These are phyloP conservation scores for Gautieria morchelliformis DNA, from an alignment of 768 basidiomycete species.

Conservation along the genomic window DNA sequence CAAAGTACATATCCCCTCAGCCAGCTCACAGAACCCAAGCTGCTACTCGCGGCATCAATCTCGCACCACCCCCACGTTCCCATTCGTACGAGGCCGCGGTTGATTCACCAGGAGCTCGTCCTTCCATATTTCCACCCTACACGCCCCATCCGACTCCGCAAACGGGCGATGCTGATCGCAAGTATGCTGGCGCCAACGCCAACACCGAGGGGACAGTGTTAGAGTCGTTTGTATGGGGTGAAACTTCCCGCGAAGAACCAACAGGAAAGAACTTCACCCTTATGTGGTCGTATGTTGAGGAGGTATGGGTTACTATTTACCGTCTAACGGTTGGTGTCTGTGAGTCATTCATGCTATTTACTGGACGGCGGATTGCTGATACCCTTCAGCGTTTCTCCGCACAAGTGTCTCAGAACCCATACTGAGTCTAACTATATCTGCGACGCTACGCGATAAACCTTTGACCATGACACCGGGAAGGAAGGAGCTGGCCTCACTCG, in stretches of 20 bases:
- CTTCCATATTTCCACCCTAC: conserved; percentile 68
- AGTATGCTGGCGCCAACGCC: conserved; percentile 38
- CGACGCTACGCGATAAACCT: conserved; percentile 80
- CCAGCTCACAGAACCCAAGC: conserved; percentile 27
- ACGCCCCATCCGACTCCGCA: conserved; percentile 82
- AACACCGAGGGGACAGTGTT: conserved; percentile 70
- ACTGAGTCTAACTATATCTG: conserved; percentile 73
- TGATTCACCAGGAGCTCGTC: conserved; percentile 26
- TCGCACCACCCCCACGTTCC: conserved; percentile 46
- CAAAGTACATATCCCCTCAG: conserved; percentile 53
- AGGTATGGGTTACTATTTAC: conserved; percentile 75
- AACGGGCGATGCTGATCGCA: conserved; percentile 51
- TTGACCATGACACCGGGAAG: conserved; percentile 35
- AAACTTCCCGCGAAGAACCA: conserved; percentile 34
- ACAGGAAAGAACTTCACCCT: conserved; percentile 45
- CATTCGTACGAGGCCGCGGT: conserved; percentile 31
- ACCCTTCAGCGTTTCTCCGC: conserved; percentile 57
- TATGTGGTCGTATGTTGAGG: conserved; percentile 50
- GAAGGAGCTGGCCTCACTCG: conserved; percentile 20
- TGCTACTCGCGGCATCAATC: conserved; percentile 18
- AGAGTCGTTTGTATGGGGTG: conserved; percentile 68
- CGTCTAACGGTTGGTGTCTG: conserved; percentile 68
- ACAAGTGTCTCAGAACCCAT: conserved; percentile 64
- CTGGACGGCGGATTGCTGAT: background rate
- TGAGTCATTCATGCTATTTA: conserved; percentile 29